phyloP scores from a whole-genome alignment of 2,329 filamentous ascomycete species.

The Calycina herbarum region DNA sequence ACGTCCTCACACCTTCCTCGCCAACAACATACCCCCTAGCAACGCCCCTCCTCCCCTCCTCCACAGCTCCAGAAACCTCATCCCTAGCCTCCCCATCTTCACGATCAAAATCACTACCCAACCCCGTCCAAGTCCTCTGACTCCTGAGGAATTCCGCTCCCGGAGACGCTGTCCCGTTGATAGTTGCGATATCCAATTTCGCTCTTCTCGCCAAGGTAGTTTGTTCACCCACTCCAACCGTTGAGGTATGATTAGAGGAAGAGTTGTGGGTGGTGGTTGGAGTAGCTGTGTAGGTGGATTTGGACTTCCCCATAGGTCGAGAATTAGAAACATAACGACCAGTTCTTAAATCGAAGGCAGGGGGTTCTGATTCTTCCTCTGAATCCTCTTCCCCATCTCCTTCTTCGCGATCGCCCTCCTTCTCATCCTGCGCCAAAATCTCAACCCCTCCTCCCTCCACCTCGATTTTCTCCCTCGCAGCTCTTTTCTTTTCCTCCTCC shows the following conservation, averaged over 20 bases:
- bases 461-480: conserved; percentile 27
- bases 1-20: conserved; percentile 43
- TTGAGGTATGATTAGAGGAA: conserved; percentile 9
- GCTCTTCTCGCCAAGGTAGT: conserved; percentile 56
- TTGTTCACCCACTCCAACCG: conserved; percentile 43
- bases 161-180: conserved; percentile 86
- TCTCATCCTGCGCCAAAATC: conserved; percentile 15
- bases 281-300: background rate
- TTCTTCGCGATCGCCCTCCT: conserved; percentile 24
- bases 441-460: conserved; percentile 16
- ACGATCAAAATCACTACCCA: conserved; percentile 81
- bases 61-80: conserved; percentile 62
- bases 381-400: conserved; percentile 33
- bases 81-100: conserved; percentile 52
- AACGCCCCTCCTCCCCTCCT: conserved; percentile 84
- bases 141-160: conserved; percentile 84
- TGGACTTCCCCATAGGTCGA: conserved; percentile 62
- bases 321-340: conserved; percentile 79
- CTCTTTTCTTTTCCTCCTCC: conserved; percentile 19
- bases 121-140: conserved; percentile 84
- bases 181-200: conserved; percentile 72
- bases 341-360: conserved; percentile 89
- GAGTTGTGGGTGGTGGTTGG: background rate
- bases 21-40: conserved; percentile 86
- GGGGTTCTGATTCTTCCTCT: conserved; percentile 73